Evolutionary conservation across 2,329 filamentous ascomycete species (phyloP).

Genomic region (Xylariales sp.): DNA sequence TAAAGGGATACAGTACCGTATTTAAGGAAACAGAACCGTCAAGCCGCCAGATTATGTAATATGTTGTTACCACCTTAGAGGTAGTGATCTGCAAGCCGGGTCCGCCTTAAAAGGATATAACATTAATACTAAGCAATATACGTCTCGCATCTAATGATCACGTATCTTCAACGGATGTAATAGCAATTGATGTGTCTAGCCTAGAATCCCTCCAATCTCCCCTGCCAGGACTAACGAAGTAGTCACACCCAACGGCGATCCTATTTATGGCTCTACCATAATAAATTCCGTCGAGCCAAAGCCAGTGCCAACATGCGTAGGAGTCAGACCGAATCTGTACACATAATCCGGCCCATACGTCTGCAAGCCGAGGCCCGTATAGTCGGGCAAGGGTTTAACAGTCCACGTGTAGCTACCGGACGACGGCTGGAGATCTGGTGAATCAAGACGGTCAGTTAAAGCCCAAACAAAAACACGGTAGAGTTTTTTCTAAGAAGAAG

Average conservation of each 20-base stretch:
- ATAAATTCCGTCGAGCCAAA: conserved; percentile 28
- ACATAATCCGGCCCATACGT: conserved; percentile 28
- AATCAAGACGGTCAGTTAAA: conserved; percentile 31
- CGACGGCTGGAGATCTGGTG: conserved; percentile 30
- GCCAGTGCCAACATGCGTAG: conserved; percentile 29
- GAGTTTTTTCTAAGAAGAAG: conserved; percentile 29
- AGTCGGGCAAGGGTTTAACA: conserved; percentile 28
- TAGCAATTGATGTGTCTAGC: conserved; percentile 29
- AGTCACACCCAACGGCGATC: conserved; percentile 28
- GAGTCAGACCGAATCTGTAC: conserved; percentile 29
- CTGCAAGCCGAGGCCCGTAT: conserved; percentile 30
- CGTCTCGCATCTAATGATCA: conserved; percentile 9
- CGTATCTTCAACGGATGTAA: conserved; percentile 24
- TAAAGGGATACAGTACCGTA: conserved; percentile 23
- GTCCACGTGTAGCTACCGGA: conserved; percentile 30
- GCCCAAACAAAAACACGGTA: conserved; percentile 28
- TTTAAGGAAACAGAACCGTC: conserved; percentile 17
- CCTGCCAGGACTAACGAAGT: conserved; percentile 30
- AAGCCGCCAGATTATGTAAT: conserved; percentile 24
- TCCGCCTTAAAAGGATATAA: conserved; percentile 21
- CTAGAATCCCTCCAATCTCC: conserved; percentile 27
- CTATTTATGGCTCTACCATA: conserved; percentile 32
- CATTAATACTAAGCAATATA: conserved; percentile 26
- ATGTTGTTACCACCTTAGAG: conserved; percentile 24
- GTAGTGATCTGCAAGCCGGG: conserved; percentile 23